phyloP scores from a whole-genome alignment of 305 asterid genomes.

The Fraxinus platypoda region DNA sequence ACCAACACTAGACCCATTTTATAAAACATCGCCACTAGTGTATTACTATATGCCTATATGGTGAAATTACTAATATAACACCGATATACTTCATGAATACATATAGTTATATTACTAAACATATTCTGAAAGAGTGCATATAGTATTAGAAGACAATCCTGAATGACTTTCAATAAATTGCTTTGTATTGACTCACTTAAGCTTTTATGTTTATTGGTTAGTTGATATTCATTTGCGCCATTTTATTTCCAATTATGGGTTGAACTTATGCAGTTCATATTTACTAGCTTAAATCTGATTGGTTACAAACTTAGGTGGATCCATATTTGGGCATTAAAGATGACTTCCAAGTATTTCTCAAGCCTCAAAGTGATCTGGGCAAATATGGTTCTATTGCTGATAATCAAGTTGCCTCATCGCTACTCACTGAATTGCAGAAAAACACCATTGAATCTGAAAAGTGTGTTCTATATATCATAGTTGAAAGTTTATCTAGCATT shows the following conservation, averaged over 20 bases:
- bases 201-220: not conserved
- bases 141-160: not conserved
- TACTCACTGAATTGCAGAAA: conserved; percentile 48
- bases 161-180: not conserved
- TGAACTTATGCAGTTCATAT: not conserved
- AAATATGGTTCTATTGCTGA: conserved; percentile 64
- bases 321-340: conserved; percentile 80
- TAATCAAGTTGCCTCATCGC: conserved; percentile 62
- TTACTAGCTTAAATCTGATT: conserved; percentile 8
- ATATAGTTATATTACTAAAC: not conserved
- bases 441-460: conserved; percentile 57
- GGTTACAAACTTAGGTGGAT: conserved; percentile 55
- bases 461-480: conserved; percentile 42
- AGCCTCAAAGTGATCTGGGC: conserved; percentile 53
- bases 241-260: conserved; percentile 8
- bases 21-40: not conserved
- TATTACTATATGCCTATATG: not conserved
- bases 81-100: not conserved
- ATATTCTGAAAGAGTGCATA: not conserved
- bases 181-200: not conserved
- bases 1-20: not conserved
- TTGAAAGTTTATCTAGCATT: conserved; percentile 52
- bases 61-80: not conserved
- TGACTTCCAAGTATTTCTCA: conserved; percentile 73
- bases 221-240: not conserved